Percentiles rank a stretch among this genome's conserved stretches.
Evolutionary conservation across 179 eudicot genomes (phyloP).

Genomic region (Silene coronaria): DNA sequence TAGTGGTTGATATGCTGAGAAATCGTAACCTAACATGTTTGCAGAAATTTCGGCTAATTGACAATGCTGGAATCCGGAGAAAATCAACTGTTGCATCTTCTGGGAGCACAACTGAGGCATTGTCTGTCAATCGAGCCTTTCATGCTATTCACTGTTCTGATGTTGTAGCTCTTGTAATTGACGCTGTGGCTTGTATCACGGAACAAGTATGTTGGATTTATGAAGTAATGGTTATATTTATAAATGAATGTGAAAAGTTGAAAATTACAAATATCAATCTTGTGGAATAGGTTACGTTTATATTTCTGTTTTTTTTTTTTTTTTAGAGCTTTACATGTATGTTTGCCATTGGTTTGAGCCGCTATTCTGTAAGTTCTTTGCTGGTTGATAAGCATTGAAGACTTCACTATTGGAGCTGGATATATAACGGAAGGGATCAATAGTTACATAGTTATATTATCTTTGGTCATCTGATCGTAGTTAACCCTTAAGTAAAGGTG

Average conservation of each 20-base stretch:
- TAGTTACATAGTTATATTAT: too few relatives aligned
- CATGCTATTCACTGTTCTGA: slow-evolving; percentile 95
- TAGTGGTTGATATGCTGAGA: slow-evolving; percentile 5
- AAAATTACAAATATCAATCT: background rate
- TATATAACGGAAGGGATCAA: too few relatives aligned
- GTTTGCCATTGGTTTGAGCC: too few relatives aligned
- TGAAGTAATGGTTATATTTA: background rate
- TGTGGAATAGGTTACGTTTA: background rate
- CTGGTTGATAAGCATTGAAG: too few relatives aligned
- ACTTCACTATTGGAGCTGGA: too few relatives aligned
- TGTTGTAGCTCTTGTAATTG: slow-evolving; percentile 92
- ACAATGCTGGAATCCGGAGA: slow-evolving; percentile 95
- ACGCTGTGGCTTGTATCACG: slow-evolving; percentile 95
- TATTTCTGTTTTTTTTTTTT: too few relatives aligned
- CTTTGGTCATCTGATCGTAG: too few relatives aligned
- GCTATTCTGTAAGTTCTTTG: too few relatives aligned
- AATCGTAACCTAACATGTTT: slow-evolving; percentile 8
- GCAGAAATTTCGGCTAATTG: slow-evolving; percentile 47
- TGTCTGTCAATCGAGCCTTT: slow-evolving; percentile 91
- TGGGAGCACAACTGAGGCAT: slow-evolving; percentile 92
- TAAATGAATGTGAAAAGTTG: slow-evolving; percentile 3
- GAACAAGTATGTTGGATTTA: too few relatives aligned
- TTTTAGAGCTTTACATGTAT: background rate
- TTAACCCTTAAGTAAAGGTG: too few relatives aligned
- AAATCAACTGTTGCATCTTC: slow-evolving; percentile 82